Base-by-base conservation (phyloP, 2,329 filamentous ascomycete genomes). In the Truncatella angustata region DNA sequence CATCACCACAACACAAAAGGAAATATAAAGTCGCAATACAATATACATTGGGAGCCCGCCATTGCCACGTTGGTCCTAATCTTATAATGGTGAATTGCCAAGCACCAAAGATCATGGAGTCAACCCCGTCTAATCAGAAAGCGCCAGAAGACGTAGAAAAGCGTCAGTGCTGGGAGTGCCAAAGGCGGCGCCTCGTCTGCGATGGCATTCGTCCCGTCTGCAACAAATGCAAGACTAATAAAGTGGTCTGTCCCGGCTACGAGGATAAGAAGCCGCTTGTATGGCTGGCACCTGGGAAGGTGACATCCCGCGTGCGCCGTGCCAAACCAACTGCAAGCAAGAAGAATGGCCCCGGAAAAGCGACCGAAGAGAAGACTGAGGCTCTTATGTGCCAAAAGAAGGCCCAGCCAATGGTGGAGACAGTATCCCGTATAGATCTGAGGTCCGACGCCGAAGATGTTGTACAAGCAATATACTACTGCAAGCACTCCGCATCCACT, bases 161-260 rank as follows among this genome's bases (percentile, higher is more conserved):
- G 28, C 63, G 58, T 44, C 68, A 72, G 49, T 75, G 72, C 56
- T 75, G 71, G 72, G 72, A 73, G 53, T 75, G 72, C 52, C 68
- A 62, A 20, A 66, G 71, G n/a, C 69, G 70, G 2, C 58, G 65
- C 6, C 56, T 73, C 6, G 70, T 71, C n/a, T 74, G 72, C 54
- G 71, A 74, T 54, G 66, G 65, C 14, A 58, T 56, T 14, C 62
- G 53, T 6, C 70, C 72, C 3, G 57, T 61, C 28, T 74, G 72
- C 57, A 67, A 65, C 30, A 67, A 68, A 51, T 75, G 72, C 50
- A 59, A 61, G 20, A 53, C 44, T 1, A 57, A 59, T 4, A 66
- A 66, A 5, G 65, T 69, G 7, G 60, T 65, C 3, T 75, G 72
- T 46, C 71, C 71, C 3, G 71, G 72, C 3, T 74, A 72, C 56